Conservation (phyloP, 1,284 basidiomycete species). For the Ganoderma leucocontextum region DNA sequence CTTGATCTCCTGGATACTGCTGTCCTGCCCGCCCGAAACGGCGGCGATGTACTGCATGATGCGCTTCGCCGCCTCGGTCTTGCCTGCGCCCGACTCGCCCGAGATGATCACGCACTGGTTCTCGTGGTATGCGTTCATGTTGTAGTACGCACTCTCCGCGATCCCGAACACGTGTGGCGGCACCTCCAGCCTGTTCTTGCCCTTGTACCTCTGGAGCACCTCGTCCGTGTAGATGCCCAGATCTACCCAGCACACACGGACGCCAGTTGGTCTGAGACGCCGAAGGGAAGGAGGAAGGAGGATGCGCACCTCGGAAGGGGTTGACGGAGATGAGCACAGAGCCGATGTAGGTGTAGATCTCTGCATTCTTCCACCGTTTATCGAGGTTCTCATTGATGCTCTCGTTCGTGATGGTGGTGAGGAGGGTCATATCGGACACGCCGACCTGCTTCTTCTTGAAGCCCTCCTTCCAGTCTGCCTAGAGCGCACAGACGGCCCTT, state of each 20-base stretch:
- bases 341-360: constrained; percentile 99
- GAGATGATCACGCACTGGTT: constrained; percentile 99
- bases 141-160: constrained; percentile 97
- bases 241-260: constrained; percentile 57
- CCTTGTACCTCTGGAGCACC: constrained; percentile 86
- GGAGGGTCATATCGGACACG: constrained; percentile 98
- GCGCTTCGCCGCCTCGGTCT: constrained; percentile 96
- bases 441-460: constrained; percentile 99
- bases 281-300: neutral
- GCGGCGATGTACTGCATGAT: constrained; percentile 99
- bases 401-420: constrained; percentile 98
- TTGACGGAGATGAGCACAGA: constrained; percentile 98
- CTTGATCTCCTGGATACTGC: constrained; percentile 95
- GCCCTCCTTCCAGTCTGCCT: constrained; percentile 98
- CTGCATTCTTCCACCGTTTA: constrained; percentile 93
- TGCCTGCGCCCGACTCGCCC: constrained; percentile 97
- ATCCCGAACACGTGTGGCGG: constrained; percentile 98
- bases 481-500: neutral
- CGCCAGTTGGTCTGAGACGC: neutral
- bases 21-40: constrained; percentile 88
- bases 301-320: constrained; percentile 85
- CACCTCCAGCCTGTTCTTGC: constrained; percentile 98
- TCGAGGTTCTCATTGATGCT: constrained; percentile 98
- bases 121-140: constrained; percentile 99
- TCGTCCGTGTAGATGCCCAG: constrained; percentile 97